phyloP scores from a whole-genome alignment of 139 green algal genomes.

The Pseudopediastrum boryanum region DNA sequence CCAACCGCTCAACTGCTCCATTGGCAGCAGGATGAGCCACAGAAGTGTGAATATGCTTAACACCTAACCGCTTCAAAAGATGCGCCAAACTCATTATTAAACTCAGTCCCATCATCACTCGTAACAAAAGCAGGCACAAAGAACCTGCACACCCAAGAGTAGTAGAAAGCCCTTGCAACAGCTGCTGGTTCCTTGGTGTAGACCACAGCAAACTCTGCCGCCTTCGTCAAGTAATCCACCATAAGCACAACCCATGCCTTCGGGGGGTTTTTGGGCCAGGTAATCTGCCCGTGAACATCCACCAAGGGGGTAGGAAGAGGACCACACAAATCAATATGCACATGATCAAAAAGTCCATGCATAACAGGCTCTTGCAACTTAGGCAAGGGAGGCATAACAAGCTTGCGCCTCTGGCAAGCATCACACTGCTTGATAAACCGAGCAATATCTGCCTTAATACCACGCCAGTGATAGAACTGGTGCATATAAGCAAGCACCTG shows the following conservation, averaged over 20 bases:
- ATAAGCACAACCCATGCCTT: too few species aligned
- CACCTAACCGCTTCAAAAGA: background rate
- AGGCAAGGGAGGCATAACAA: too few species aligned
- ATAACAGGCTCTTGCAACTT: too few species aligned
- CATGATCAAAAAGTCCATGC: slow-evolving; percentile 12
- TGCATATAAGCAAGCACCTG: slow-evolving; percentile 16
- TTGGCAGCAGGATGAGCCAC: slow-evolving; percentile 27
- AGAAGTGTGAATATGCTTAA: slow-evolving; percentile 11
- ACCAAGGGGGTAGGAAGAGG: too few species aligned
- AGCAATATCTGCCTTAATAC: too few species aligned
- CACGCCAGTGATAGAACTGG: slow-evolving; percentile 32
- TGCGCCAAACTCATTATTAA: background rate
- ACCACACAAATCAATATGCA: slow-evolving; percentile 13
- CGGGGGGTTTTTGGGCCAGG: background rate
- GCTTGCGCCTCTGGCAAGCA: too few species aligned
- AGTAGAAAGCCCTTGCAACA: too few species aligned
- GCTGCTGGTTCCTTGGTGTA: background rate
- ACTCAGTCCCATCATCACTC: background rate
- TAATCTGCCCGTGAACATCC: background rate
- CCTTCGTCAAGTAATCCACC: too few species aligned
- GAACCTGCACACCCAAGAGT: background rate
- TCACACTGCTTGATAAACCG: too few species aligned
- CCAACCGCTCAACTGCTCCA: background rate
- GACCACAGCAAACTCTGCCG: background rate
- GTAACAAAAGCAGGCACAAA: background rate